A percentile compares a stretch with the other conserved stretches of the same genome.
Evolutionary conservation across 176 grass and related monocot species (phyloP).

Genomic region (Aegilops speltoides): DNA sequence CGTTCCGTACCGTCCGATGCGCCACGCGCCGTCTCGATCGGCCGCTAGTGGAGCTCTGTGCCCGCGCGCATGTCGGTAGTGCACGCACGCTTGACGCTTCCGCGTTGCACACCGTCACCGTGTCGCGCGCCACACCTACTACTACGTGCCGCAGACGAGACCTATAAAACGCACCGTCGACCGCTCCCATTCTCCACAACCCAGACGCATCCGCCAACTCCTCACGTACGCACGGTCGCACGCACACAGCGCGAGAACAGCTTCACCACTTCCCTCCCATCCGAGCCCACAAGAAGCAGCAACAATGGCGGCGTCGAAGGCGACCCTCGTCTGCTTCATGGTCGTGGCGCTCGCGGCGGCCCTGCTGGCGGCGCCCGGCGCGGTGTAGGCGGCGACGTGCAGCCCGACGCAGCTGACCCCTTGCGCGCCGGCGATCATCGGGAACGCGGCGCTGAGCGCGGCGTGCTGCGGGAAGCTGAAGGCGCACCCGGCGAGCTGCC

Average conservation of each 20-base stretch:
- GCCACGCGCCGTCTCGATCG: background rate
- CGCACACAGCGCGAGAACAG: background rate
- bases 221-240: too few species aligned
- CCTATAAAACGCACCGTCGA: conserved; percentile 22
- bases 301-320: conserved; percentile 27
- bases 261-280: background rate
- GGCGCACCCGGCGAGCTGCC: conserved; percentile 73
- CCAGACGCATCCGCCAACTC: too few species aligned
- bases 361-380: background rate
- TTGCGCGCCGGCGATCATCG: conserved; percentile 68
- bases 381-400: conserved; percentile 42
- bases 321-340: background rate
- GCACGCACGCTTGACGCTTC: background rate
- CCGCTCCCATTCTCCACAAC: background rate
- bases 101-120: background rate
- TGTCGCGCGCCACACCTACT: background rate
- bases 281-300: background rate
- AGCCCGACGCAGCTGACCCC: conserved; percentile 63
- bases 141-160: background rate
- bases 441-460: conserved; percentile 40
- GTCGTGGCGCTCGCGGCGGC: conserved; percentile 16
- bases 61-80: background rate
- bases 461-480: conserved; percentile 75
- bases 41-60: background rate
- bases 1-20: background rate